These are phyloP conservation scores for Butyriboletus loyo DNA, from an alignment of 768 basidiomycete genomes.

Conservation along the genomic window DNA sequence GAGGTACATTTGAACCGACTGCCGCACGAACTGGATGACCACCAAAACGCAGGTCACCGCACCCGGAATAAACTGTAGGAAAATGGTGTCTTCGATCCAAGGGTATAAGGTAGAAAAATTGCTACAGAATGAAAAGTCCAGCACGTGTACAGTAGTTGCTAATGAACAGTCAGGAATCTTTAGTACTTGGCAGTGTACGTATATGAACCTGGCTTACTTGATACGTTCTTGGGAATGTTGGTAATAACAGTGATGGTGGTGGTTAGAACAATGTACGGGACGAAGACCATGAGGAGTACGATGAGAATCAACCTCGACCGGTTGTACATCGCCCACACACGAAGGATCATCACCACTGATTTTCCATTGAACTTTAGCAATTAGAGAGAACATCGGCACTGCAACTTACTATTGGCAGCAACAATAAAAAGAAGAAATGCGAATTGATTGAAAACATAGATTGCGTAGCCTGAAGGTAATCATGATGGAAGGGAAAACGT, in stretches of 20 bases:
- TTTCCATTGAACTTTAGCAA: background rate
- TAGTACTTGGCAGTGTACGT: background rate
- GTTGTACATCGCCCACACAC: too few species aligned
- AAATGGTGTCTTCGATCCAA: background rate
- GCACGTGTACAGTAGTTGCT: background rate
- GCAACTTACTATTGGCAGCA: constrained; percentile 1
- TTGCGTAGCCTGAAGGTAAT: background rate
- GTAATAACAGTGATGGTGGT: background rate
- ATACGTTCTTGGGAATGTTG: background rate
- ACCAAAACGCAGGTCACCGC: background rate
- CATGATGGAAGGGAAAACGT: background rate
- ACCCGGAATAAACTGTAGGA: background rate
- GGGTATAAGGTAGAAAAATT: background rate
- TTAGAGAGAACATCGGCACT: background rate
- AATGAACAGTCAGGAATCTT: background rate
- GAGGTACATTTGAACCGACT: constrained; percentile 1
- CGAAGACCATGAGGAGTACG: background rate
- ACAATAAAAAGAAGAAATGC: constrained; percentile 1
- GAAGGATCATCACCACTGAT: constrained; percentile 9
- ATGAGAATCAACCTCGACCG: background rate
- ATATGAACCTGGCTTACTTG: background rate
- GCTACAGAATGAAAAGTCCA: background rate
- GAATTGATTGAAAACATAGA: background rate
- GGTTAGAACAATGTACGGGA: background rate
- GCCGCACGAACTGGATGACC: background rate